Conservation (phyloP, 2,329 filamentous ascomycete genomes). For the Fusarium tuaranense region DNA sequence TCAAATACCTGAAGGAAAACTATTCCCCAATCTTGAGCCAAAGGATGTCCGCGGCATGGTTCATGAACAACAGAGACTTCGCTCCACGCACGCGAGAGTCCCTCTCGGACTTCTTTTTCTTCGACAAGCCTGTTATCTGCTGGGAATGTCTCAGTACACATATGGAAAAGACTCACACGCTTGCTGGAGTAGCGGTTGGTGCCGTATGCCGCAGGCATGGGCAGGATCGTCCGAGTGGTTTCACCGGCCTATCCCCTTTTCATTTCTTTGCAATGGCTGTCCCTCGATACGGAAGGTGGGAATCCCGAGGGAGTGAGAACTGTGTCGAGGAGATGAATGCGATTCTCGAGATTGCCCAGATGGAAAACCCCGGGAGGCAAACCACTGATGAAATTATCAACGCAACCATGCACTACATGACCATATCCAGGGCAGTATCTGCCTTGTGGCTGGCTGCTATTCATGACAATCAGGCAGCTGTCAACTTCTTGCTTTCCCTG, state of each 20-base stretch:
- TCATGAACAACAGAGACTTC: too few relatives aligned
- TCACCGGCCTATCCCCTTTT: neutral
- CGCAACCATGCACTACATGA: neutral
- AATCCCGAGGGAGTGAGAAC: neutral
- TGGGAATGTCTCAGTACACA: neutral
- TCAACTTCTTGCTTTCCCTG: neutral
- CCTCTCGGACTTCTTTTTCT: neutral
- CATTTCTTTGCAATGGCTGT: neutral
- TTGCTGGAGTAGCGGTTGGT: neutral
- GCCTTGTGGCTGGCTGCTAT: neutral
- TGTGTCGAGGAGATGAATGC: neutral
- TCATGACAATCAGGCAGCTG: neutral
- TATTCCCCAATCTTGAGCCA: neutral
- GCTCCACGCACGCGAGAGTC: neutral
- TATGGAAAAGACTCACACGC: neutral
- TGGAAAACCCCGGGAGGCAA: neutral
- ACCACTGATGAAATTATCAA: neutral
- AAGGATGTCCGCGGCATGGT: neutral
- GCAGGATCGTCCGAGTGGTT: accelerated
- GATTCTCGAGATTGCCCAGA: neutral
- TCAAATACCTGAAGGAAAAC: neutral
- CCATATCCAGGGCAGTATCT: neutral
- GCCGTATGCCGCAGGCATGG: neutral
- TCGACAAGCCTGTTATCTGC: neutral
- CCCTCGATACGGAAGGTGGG: neutral